Conservation (phyloP, 1,284 basidiomycete species). For the Bondarzewia mesenterica region DNA sequence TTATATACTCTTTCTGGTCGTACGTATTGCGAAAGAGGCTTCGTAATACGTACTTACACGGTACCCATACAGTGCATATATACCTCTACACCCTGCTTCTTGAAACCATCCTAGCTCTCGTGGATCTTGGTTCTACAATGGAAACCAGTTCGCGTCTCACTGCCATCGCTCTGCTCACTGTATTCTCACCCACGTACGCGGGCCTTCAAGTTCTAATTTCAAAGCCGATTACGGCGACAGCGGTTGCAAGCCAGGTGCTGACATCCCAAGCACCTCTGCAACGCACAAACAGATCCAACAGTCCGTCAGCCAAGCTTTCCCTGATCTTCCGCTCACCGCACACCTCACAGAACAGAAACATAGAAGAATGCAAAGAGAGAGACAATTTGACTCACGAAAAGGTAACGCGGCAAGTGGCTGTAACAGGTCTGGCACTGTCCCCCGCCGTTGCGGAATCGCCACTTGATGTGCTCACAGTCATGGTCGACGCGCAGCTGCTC, state of each 20-base stretch:
- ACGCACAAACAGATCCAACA: not conserved
- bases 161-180: too few species aligned
- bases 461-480: constrained; percentile 25
- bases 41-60: too few species aligned
- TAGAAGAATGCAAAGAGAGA: constrained; percentile 2
- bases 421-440: constrained; percentile 28
- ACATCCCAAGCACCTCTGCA: constrained; percentile 27
- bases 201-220: too few species aligned
- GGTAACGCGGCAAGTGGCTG: constrained; percentile 19
- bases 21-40: too few species aligned
- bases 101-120: too few species aligned
- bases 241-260: constrained; percentile 22
- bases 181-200: too few species aligned
- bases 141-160: too few species aligned
- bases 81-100: too few species aligned
- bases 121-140: too few species aligned
- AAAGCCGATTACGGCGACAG: constrained; percentile 26
- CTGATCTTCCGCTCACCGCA: too few species aligned
- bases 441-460: constrained; percentile 20
- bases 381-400: constrained; percentile 22
- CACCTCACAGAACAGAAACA: not conserved
- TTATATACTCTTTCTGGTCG: too few species aligned
- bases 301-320: not conserved
- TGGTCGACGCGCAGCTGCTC: constrained; percentile 28
- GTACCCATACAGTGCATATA: too few species aligned